Evolutionary conservation across 352 stramenopile genomes (phyloP), one percentile per base, ranked within the genome.

Genomic region (Globisporangium acanthophoron): DNA sequence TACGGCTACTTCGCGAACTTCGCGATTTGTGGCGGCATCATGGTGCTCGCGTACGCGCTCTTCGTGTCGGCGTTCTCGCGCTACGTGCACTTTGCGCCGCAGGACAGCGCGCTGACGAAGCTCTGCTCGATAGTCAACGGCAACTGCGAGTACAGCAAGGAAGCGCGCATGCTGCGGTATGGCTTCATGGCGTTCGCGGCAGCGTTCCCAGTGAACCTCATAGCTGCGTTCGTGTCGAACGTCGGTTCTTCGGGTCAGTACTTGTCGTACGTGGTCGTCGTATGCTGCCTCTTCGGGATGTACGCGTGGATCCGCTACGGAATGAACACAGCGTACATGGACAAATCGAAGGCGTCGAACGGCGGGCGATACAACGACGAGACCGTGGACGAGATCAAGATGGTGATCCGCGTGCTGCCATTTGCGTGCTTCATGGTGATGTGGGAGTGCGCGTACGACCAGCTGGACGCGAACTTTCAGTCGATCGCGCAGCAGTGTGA

Each of bases 1-100:
- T 97, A 94, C 58, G 88, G 89, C 13, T 97, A 97, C 56, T 96
- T 96, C 65, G 86, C 82, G 24, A 92, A 76, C 37, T 97, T 93
- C 58, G 64, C 78, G 50, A 90, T 94, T 58, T 93, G 83, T 50
- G 77, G 79, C 29, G 80, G 74, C 46, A 74, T 92, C 55, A 92
- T 94, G 85, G 78, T 92, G n/a, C 71, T 92, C 24, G 85, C 80
- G 1, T 85, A 87, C 62, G 62, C 70, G 29, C 56, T 92, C 8
- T 88, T 91, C 50, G 67, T 88, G 3, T 64, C 85, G 46, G 82
- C 77, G 1, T 71, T 69, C 1, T 54, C 73, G 0, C 68, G 85
- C 33, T 94, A 90, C 59, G 81, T 93, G 58, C 77, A 91, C 56
- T 87, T 93, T 45, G 70, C 71, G 29, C 80, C 85, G 2, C 78